Evolutionary conservation across 1,139 yeast genomes (phyloP).

Genomic region (Taphrina populina): DNA sequence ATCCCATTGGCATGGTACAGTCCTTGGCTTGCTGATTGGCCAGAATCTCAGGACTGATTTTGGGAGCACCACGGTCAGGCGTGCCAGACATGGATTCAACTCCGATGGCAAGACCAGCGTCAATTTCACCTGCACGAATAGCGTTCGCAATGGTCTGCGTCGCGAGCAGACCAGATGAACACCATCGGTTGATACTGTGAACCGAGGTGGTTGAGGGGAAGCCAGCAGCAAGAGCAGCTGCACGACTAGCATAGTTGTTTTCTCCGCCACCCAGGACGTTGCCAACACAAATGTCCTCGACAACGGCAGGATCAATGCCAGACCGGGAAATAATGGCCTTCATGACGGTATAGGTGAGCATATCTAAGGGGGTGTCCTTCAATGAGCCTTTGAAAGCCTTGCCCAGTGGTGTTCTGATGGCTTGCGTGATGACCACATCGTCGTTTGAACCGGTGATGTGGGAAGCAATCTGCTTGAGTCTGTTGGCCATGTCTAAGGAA

Average conservation of each 20-base stretch:
- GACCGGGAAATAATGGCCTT: slow-evolving; percentile 59
- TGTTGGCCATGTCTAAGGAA: slow-evolving; percentile 25
- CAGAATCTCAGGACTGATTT: slow-evolving; percentile 57
- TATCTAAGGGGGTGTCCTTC: slow-evolving; percentile 74
- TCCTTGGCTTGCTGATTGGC: slow-evolving; percentile 49
- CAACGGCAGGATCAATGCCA: slow-evolving; percentile 61
- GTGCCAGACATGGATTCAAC: slow-evolving; percentile 78
- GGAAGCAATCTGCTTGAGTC: slow-evolving; percentile 30
- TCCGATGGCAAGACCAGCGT: slow-evolving; percentile 87
- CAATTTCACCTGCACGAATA: slow-evolving; percentile 82
- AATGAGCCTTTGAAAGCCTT: slow-evolving; percentile 82
- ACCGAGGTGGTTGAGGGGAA: slow-evolving; percentile 71
- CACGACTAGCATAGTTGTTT: slow-evolving; percentile 83
- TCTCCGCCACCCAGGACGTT: slow-evolving; percentile 83
- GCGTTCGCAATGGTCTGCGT: slow-evolving; percentile 85
- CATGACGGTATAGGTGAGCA: slow-evolving; percentile 63
- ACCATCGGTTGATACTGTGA: slow-evolving; percentile 83
- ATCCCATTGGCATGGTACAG: slow-evolving; percentile 49
- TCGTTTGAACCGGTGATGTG: slow-evolving; percentile 50
- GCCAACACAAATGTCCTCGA: slow-evolving; percentile 84
- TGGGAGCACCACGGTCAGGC: slow-evolving; percentile 69
- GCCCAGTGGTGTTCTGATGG: slow-evolving; percentile 85
- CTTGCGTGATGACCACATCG: slow-evolving; percentile 82
- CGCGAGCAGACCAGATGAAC: slow-evolving; percentile 91
- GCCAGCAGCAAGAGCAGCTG: slow-evolving; percentile 75